phyloP scores from a whole-genome alignment of 441 rosid species.

The Viola pubescens region DNA sequence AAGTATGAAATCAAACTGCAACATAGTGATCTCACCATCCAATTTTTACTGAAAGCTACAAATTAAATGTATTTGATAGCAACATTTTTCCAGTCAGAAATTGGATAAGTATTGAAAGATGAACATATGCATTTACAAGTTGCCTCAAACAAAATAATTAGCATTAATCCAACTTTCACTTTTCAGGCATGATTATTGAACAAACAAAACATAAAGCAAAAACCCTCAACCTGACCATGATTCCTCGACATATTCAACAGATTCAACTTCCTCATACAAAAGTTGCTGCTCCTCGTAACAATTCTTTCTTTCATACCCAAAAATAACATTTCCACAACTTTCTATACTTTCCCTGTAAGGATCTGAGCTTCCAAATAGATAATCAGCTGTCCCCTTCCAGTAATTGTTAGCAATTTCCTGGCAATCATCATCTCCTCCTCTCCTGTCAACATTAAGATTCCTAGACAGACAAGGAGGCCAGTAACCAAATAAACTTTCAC shows the following conservation, averaged over 20 bases:
- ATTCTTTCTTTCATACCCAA: slow-evolving; percentile 19
- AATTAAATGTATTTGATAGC: no score
- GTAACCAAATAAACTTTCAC: slow-evolving; percentile 64
- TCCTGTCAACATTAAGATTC: slow-evolving; percentile 14
- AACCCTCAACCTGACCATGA: slow-evolving; percentile 2
- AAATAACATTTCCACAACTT: slow-evolving; percentile 11
- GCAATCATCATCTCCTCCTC: slow-evolving; percentile 19
- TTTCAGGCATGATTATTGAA: background rate
- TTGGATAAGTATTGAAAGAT: no score
- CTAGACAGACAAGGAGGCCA: slow-evolving; percentile 52
- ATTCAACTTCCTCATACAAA: slow-evolving; percentile 12
- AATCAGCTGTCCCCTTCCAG: slow-evolving; percentile 56
- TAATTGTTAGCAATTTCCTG: slow-evolving; percentile 22
- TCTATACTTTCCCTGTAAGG: slow-evolving; percentile 39
- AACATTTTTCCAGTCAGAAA: no score
- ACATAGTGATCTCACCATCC: no score
- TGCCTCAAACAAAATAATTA: no score
- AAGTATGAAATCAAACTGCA: no score
- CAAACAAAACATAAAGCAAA: no score
- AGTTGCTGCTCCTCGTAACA: slow-evolving; percentile 14
- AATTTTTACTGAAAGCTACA: no score
- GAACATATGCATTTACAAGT: no score
- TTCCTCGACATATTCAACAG: slow-evolving; percentile 11
- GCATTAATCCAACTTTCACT: no score
- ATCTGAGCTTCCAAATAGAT: slow-evolving; percentile 56